Evolutionary conservation across 768 basidiomycete genomes (phyloP).

Genomic region (Cystobasidium onofrii): DNA sequence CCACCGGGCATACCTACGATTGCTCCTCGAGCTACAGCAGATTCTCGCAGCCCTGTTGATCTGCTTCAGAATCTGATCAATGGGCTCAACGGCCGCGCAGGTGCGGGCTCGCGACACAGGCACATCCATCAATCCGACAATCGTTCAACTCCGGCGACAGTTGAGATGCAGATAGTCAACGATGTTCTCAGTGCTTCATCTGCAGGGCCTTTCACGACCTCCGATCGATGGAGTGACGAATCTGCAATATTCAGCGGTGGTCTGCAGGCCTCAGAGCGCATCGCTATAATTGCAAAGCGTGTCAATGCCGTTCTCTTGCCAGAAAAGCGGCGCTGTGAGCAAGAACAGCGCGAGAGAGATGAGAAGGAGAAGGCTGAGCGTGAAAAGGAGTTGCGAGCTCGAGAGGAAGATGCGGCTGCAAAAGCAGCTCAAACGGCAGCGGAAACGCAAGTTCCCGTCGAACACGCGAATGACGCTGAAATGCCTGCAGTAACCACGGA

Average conservation of each 20-base stretch:
- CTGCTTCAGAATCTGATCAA: constrained; percentile 13
- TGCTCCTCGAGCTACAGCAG: neutral
- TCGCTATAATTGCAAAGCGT: constrained; percentile 35
- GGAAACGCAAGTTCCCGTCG: neutral
- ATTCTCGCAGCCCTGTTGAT: neutral
- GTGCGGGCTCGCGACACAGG: constrained; percentile 1
- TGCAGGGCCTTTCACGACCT: constrained; percentile 45
- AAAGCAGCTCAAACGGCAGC: neutral
- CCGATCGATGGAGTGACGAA: constrained; percentile 48
- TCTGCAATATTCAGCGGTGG: constrained; percentile 5
- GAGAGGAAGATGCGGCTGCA: neutral
- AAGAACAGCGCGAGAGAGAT: constrained; percentile 51
- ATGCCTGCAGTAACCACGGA: neutral
- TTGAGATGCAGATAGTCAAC: constrained; percentile 31
- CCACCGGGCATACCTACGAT: neutral
- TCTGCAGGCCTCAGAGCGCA: constrained; percentile 20
- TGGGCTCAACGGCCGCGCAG: neutral
- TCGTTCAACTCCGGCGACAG: neutral
- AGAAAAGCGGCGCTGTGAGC: constrained; percentile 35
- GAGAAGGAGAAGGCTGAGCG: constrained; percentile 48
- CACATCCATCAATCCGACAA: neutral
- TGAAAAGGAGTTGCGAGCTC: constrained; percentile 18
- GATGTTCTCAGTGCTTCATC: constrained; percentile 35
- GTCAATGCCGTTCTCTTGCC: constrained; percentile 19
- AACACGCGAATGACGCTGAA: neutral